Evolutionary conservation across 2,329 filamentous ascomycete genomes (phyloP).

Genomic region (Alternaria ethzedia): DNA sequence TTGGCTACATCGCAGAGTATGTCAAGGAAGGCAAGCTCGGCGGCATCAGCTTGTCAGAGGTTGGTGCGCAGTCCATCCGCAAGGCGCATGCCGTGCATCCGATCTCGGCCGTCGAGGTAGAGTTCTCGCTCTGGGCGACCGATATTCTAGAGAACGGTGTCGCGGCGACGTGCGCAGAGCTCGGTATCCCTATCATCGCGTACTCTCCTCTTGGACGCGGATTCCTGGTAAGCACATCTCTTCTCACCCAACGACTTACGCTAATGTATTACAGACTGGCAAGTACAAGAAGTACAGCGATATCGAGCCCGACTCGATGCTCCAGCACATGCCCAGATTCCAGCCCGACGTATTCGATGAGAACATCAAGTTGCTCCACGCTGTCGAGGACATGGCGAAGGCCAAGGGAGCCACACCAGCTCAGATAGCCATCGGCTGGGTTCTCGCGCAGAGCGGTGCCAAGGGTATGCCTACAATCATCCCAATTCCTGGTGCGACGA

Average conservation of each 20-base stretch:
- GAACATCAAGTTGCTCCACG: constrained; percentile 68
- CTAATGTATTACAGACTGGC: constrained; percentile 45
- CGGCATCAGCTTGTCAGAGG: constrained; percentile 56
- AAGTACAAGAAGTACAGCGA: constrained; percentile 60
- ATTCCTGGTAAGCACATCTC: constrained; percentile 50
- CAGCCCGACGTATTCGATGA: constrained; percentile 67
- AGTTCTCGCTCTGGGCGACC: constrained; percentile 64
- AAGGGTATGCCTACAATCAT: constrained; percentile 65
- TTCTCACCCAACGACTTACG: background rate
- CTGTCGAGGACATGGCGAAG: constrained; percentile 65
- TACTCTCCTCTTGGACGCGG: constrained; percentile 75
- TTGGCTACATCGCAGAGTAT: constrained; percentile 50
- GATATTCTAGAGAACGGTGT: constrained; percentile 66
- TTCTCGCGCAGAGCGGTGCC: constrained; percentile 57
- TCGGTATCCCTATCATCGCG: constrained; percentile 70
- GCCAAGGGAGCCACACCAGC: constrained; percentile 65
- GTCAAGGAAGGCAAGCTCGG: constrained; percentile 53
- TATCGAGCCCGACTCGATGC: constrained; percentile 63
- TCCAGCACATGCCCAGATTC: constrained; percentile 64
- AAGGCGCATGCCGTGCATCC: constrained; percentile 61
- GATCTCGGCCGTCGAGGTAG: constrained; percentile 66
- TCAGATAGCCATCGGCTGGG: constrained; percentile 73
- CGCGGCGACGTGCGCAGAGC: constrained; percentile 62
- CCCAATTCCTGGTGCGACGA: constrained; percentile 71
- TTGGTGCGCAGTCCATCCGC: constrained; percentile 54